Conservation (phyloP, 306 rosid genomes). For the Medicago arabica region DNA sequence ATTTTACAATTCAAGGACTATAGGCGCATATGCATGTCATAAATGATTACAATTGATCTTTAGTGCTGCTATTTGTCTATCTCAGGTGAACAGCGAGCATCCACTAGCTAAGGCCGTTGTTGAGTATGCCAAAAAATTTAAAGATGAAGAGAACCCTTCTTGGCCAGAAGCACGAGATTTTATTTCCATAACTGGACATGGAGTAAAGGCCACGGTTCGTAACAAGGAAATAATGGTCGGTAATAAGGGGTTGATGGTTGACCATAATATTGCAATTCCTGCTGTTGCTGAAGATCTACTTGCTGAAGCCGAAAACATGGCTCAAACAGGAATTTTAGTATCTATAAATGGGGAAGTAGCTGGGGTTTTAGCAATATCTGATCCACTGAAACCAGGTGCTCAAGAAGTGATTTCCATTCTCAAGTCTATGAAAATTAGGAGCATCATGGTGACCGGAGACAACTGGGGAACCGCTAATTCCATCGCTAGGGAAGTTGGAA, state of each 20-base stretch:
- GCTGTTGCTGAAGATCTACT: slow-evolving; percentile 64
- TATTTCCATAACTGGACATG: slow-evolving; percentile 82
- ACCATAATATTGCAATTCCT: slow-evolving; percentile 55
- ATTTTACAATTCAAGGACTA: slow-evolving; percentile 5
- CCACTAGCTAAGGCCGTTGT: slow-evolving; percentile 87
- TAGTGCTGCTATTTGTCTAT: slow-evolving; percentile 9
- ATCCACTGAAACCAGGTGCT: slow-evolving; percentile 83
- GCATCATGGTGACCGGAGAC: slow-evolving; percentile 92
- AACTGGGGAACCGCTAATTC: slow-evolving; percentile 89
- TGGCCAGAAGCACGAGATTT: slow-evolving; percentile 82
- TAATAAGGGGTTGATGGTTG: slow-evolving; percentile 73
- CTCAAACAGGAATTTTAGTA: slow-evolving; percentile 81
- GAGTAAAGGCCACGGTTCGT: slow-evolving; percentile 83
- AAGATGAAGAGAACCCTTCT: slow-evolving; percentile 62
- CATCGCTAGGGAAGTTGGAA: slow-evolving; percentile 77
- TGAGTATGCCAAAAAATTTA: slow-evolving; percentile 70
- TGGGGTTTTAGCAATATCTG: slow-evolving; percentile 80
- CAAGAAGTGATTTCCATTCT: slow-evolving; percentile 80
- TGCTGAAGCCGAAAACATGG: slow-evolving; percentile 72
- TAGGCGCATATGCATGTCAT: slow-evolving; percentile 20
- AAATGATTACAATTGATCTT: not conserved
- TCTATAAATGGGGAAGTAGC: slow-evolving; percentile 68
- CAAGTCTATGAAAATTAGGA: slow-evolving; percentile 73
- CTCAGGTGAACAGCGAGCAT: slow-evolving; percentile 90
- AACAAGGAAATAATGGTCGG: slow-evolving; percentile 73